Conservation (phyloP, 2,329 filamentous ascomycete species). For the Emericellopsis cladophorae region DNA sequence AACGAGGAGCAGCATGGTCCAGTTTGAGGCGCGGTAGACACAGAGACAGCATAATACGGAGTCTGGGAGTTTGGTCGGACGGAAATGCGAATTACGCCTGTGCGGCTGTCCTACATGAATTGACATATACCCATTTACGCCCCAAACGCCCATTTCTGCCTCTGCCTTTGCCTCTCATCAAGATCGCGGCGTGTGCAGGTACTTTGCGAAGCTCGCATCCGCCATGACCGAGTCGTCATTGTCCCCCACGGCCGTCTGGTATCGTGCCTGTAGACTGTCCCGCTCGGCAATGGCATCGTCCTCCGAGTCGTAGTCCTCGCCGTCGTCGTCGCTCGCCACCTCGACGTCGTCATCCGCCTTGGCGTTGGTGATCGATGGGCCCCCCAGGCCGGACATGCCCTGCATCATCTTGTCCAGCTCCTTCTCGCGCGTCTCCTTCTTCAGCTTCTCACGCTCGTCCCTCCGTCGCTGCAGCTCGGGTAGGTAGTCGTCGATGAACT, state of each 20-base stretch:
- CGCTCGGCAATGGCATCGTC: slow-evolving; percentile 46
- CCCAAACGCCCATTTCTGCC: slow-evolving; percentile 8
- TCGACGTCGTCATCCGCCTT: slow-evolving; percentile 28
- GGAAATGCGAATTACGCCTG: neutral
- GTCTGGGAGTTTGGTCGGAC: neutral
- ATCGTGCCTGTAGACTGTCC: slow-evolving; percentile 59
- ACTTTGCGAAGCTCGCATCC: slow-evolving; percentile 52
- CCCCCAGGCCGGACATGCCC: slow-evolving; percentile 54
- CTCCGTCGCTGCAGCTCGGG: slow-evolving; percentile 77
- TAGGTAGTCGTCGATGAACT: slow-evolving; percentile 83
- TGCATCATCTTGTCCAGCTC: slow-evolving; percentile 91
- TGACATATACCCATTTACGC: neutral
- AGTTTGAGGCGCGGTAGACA: slow-evolving; percentile 63
- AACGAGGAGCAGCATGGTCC: slow-evolving; percentile 65
- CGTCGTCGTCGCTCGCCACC: slow-evolving; percentile 38
- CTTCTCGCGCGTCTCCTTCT: slow-evolving; percentile 58
- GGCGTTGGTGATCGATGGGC: neutral
- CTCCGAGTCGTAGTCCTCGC: slow-evolving; percentile 46
- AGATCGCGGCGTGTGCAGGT: slow-evolving; percentile 31
- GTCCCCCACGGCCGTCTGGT: slow-evolving; percentile 60
- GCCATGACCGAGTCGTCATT: slow-evolving; percentile 36
- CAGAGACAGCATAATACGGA: neutral
- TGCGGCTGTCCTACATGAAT: neutral
- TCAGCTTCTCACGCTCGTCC: slow-evolving; percentile 63
- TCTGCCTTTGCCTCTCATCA: slow-evolving; percentile 8